Percentiles rank a stretch among this genome's conserved stretches.
These are phyloP conservation scores for Asterella californica DNA, from an alignment of 225 moss, liverwort and hornwort species.

Conservation along the genomic window DNA sequence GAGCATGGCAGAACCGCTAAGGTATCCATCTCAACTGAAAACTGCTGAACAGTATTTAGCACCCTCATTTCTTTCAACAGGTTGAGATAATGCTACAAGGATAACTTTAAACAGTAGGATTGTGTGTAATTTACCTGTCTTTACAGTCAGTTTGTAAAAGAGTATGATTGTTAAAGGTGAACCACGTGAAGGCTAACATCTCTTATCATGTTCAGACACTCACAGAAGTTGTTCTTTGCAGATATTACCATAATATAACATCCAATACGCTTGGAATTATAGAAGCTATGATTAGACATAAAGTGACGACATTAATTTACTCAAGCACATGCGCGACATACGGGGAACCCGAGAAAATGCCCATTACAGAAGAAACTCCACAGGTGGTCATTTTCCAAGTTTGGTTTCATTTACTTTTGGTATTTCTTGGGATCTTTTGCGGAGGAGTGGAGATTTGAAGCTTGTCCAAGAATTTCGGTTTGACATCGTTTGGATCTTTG, in stretches of 20 bases:
- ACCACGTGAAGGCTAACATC: neutral
- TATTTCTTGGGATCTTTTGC: neutral
- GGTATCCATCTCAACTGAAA: conserved; percentile 16
- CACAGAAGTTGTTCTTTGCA: conserved; percentile 7
- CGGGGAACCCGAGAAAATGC: conserved; percentile 69
- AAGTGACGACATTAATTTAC: conserved; percentile 59
- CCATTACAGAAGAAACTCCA: conserved; percentile 61
- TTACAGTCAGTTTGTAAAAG: neutral
- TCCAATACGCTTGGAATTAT: conserved; percentile 61
- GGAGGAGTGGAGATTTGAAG: too few relatives aligned
- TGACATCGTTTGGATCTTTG: neutral
- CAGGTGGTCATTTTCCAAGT: conserved; percentile 36
- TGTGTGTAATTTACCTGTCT: neutral
- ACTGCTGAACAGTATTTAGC: neutral
- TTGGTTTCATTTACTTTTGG: neutral
- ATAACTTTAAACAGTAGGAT: neutral
- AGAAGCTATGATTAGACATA: conserved; percentile 66
- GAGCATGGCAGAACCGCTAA: conserved; percentile 69
- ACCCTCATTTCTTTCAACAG: neutral
- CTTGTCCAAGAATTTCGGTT: neutral
- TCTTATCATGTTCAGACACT: neutral
- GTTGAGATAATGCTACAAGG: neutral
- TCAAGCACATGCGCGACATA: conserved; percentile 81
- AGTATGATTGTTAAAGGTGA: neutral
- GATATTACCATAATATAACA: conserved; percentile 77